Percentiles rank a stretch among this genome's conserved stretches.
Conservation (phyloP, 2,329 filamentous ascomycete genomes). For the Trichoderma koningiopsis region DNA sequence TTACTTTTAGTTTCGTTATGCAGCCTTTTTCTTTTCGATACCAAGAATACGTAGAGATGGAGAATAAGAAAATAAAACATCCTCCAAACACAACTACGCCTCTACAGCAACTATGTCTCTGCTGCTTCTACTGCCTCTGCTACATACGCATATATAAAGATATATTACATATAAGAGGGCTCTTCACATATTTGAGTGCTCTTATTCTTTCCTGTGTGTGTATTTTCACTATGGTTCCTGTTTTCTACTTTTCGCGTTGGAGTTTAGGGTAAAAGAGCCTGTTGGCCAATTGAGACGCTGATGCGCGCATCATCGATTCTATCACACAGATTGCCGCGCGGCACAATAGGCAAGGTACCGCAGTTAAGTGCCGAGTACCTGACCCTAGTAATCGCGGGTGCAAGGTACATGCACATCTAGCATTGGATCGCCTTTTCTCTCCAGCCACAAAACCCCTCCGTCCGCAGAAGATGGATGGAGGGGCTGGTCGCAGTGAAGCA, state of each 20-base stretch:
- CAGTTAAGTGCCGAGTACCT: constrained; percentile 15
- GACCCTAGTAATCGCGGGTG: neutral
- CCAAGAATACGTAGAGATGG: neutral
- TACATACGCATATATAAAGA: no score
- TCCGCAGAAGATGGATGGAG: constrained; percentile 5
- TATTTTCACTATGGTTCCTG: neutral
- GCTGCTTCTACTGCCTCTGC: neutral
- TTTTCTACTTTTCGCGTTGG: neutral
- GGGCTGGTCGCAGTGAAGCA: neutral
- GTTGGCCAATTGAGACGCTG: neutral
- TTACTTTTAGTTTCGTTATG: neutral
- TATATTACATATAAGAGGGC: no score
- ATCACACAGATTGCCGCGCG: neutral
- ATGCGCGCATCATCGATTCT: neutral
- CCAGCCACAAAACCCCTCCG: neutral
- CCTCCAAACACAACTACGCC: neutral
- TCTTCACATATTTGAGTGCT: neutral
- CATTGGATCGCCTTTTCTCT: neutral
- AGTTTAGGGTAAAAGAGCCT: neutral
- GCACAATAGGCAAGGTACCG: neutral
- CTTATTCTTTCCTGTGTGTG: neutral
- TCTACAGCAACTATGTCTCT: neutral
- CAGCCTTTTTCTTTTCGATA: neutral
- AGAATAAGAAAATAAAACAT: neutral
- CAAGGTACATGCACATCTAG: neutral